These are phyloP conservation scores for Quercus lobata DNA, from an alignment of 331 rosid genomes.

Conservation along the genomic window DNA sequence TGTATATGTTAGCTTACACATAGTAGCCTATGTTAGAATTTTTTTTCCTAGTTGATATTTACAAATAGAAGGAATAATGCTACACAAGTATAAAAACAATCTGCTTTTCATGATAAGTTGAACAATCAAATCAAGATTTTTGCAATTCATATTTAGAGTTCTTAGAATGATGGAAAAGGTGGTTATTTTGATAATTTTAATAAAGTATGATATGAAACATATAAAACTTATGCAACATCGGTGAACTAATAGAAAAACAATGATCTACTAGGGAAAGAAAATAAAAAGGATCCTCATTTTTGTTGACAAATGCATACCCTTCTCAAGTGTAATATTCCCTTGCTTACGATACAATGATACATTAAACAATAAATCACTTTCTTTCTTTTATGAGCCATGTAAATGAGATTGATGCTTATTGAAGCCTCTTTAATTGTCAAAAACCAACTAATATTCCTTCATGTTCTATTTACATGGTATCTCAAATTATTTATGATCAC, in stretches of 20 bases:
- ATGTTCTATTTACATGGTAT: neutral
- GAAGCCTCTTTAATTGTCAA: neutral
- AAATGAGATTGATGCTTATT: neutral
- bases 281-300: neutral
- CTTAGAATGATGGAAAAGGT: neutral
- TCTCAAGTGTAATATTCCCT: neutral
- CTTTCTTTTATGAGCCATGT: neutral
- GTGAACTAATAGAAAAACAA: neutral
- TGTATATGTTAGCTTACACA: neutral
- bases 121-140: neutral
- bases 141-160: neutral
- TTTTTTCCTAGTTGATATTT: neutral
- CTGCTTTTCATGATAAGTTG: neutral
- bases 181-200: neutral
- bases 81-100: neutral
- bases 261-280: neutral
- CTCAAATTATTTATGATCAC: slow-evolving; percentile 2
- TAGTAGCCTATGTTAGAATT: no score
- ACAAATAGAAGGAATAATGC: neutral
- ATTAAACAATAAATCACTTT: neutral
- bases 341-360: neutral
- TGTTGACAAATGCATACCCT: neutral
- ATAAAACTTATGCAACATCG: neutral
- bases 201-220: neutral
- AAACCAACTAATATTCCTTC: neutral